Evolutionary conservation across 768 basidiomycete genomes (phyloP), one percentile per base, ranked within the genome.

Genomic region (Lepiota venenata): DNA sequence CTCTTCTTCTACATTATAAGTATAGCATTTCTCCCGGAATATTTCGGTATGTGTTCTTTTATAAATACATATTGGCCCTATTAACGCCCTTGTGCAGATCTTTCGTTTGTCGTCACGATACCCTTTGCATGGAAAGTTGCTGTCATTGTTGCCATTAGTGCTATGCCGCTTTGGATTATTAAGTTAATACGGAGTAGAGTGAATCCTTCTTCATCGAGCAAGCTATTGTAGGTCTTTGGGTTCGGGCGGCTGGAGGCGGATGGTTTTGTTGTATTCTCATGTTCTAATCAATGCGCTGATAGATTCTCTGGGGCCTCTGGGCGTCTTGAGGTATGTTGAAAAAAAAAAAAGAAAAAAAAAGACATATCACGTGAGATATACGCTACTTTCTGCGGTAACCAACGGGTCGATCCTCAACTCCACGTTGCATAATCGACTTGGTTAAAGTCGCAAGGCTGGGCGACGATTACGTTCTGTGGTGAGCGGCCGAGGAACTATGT

Each of bases 61-160:
- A 12, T 27, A 10, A 25, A 35, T 15, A 40, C 32, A 8, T 52
- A 11, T 32, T 3, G 22, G 21, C 15, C 25, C 0, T 49, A 41
- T 22, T 20, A 11, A 35, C 27, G 48, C 15, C 37, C 41, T 29
- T 50, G 21, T 36, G 3, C 63, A 98, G 96, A 99, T 71, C 84
- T 97, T 43, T 79, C 88, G 0, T 98, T 98, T 64, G 95, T 98
- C 37, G 76, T 96, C 4, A 92, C 96, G 4, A 65, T 83, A 32
- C 81, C 83, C 20, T 99, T 98, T 71, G 83, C 85, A 18, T 95
- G 91, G 92, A 98, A 98, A 71, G 91, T 97, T 11, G 89, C 89
- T 0, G 83, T 96, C 44, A 97, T 98, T 63, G 94, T 99, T 2
- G 93, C 89, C 6, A 82, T 99, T 70, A 96, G 93, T 61, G 89